Evolutionary conservation across 768 basidiomycete genomes (phyloP).

Genomic region (Lactarius indigo): DNA sequence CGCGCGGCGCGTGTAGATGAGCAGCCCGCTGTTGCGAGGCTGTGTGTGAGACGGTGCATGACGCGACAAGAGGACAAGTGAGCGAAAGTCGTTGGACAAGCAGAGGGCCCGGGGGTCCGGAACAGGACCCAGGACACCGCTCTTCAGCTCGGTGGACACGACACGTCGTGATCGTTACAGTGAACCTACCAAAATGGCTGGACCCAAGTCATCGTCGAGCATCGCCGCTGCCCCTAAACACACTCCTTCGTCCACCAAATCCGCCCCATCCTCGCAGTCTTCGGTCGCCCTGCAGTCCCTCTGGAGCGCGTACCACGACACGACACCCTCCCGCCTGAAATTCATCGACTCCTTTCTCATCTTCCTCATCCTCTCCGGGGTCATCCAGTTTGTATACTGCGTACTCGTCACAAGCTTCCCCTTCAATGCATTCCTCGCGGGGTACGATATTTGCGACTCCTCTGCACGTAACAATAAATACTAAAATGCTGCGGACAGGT

Average conservation of each 20-base stretch:
- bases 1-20: neutral
- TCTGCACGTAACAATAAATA: neutral
- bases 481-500: constrained; percentile 46
- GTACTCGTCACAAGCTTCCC: constrained; percentile 89
- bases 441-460: constrained; percentile 50
- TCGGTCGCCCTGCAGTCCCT: constrained; percentile 49
- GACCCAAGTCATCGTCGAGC: constrained; percentile 34
- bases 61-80: neutral
- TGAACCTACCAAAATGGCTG: constrained; percentile 34
- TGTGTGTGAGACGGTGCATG: constrained; percentile 19
- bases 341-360: constrained; percentile 90
- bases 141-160: neutral
- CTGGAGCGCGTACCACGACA: constrained; percentile 71
- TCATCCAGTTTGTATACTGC: constrained; percentile 90
- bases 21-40: constrained; percentile 1
- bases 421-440: constrained; percentile 95
- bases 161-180: neutral
- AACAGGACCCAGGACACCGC: neutral
- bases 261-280: constrained; percentile 3
- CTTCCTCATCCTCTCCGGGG: constrained; percentile 88
- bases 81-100: neutral
- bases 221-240: constrained; percentile 19
- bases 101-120: neutral
- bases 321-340: constrained; percentile 83
- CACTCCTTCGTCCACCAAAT: constrained; percentile 22